phyloP scores from a whole-genome alignment of 2,329 filamentous ascomycete genomes.

The Xylaria sp. region DNA sequence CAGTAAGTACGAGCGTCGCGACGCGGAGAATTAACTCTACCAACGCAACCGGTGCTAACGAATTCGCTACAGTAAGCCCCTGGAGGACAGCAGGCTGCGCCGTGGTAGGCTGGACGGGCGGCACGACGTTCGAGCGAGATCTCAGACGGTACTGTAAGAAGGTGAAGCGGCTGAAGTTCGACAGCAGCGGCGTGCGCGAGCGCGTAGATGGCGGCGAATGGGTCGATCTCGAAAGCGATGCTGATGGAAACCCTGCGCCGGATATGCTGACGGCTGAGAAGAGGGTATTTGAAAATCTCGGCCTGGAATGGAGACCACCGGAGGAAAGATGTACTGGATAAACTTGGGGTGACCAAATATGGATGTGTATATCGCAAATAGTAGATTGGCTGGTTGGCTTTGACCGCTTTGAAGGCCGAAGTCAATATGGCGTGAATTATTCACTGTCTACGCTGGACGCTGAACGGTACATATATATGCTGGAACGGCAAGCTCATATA shows the following conservation, averaged over 20 bases:
- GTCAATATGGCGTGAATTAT: background rate
- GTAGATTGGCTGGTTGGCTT: background rate
- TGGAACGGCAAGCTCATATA: background rate
- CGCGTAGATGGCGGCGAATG: conserved; percentile 71
- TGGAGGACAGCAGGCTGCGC: conserved; percentile 93
- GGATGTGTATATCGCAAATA: background rate
- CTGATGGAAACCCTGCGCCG: conserved; percentile 60
- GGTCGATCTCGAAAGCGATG: conserved; percentile 73
- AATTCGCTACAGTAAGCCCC: conserved; percentile 66
- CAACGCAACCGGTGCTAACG: conserved; percentile 2
- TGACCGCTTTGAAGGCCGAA: background rate
- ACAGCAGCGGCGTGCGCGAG: conserved; percentile 85
- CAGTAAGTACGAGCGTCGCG: conserved; percentile 21
- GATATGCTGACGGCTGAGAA: conserved; percentile 80
- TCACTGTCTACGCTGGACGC: no score
- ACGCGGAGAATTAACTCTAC: background rate
- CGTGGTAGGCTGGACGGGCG: conserved; percentile 87
- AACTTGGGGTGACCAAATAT: background rate
- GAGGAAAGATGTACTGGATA: conserved; percentile 72
- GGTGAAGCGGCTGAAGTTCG: conserved; percentile 81
- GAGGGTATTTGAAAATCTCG: conserved; percentile 81
- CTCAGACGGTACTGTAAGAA: conserved; percentile 82
- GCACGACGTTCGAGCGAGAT: conserved; percentile 90
- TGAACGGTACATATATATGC: background rate
- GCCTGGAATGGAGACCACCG: conserved; percentile 73